phyloP scores from a whole-genome alignment of 768 basidiomycete species.

The Tricholoma saponaceum region DNA sequence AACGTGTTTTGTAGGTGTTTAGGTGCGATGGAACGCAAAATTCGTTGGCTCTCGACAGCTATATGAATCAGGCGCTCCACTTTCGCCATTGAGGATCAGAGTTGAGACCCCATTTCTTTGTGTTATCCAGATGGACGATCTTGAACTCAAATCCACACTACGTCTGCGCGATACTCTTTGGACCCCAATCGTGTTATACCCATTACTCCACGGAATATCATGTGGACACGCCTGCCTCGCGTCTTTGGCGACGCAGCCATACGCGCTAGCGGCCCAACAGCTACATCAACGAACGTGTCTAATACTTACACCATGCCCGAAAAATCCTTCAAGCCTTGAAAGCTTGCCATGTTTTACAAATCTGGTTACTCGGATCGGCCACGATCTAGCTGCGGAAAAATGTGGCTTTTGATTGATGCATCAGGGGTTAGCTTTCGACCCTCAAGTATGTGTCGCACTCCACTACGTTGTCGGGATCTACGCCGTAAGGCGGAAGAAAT shows the following conservation, averaged over 20 bases:
- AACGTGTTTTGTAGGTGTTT: not conserved
- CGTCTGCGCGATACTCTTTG: not conserved
- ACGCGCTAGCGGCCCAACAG: not conserved
- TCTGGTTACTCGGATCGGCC: slow-evolving; percentile 7
- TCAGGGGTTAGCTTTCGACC: slow-evolving; percentile 7
- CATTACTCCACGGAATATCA: not conserved
- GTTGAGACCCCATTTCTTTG: not conserved
- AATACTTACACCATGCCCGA: not conserved
- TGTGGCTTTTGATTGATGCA: not conserved
- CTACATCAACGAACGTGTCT: not conserved
- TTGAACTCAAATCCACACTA: not conserved
- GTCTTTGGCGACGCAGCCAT: not conserved
- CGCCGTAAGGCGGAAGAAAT: slow-evolving; percentile 4
- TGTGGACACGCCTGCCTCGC: not conserved
- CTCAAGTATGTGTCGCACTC: not conserved
- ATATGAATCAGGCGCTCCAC: not conserved
- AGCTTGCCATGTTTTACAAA: not conserved
- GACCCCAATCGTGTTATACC: not conserved
- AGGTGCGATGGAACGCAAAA: not conserved
- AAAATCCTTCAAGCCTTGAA: not conserved
- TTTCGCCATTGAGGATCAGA: not conserved
- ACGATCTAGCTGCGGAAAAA: slow-evolving; percentile 8
- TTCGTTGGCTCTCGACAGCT: not conserved
- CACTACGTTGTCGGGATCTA: slow-evolving; percentile 1
- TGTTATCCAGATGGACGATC: not conserved